Evolutionary conservation across 345 rosid species (phyloP).

Genomic region (Eucalyptus viminalis): DNA sequence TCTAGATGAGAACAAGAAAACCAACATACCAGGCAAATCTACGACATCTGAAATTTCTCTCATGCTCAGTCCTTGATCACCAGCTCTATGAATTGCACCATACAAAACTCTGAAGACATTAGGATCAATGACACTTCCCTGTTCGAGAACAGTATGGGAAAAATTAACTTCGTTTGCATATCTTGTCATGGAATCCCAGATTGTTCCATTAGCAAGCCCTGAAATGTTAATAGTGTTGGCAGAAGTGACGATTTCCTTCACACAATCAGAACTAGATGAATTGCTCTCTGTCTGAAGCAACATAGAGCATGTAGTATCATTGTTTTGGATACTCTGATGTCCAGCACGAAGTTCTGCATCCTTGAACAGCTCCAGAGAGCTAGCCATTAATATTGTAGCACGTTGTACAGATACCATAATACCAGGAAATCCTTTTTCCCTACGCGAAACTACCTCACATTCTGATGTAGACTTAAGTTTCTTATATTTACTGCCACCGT

Average conservation of each 20-base stretch:
- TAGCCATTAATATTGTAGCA: constrained; percentile 20
- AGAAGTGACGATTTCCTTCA: constrained; percentile 23
- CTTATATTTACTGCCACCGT: constrained; percentile 37
- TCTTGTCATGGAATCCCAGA: constrained; percentile 74
- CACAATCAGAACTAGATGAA: constrained; percentile 10
- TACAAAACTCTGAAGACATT: constrained; percentile 40
- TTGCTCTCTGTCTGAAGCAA: constrained; percentile 6
- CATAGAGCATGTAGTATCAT: constrained; percentile 11
- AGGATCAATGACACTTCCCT: constrained; percentile 20
- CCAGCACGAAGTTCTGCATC: constrained; percentile 11
- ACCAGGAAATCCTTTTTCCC: constrained; percentile 96
- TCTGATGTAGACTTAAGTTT: constrained; percentile 48
- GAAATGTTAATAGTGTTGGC: constrained; percentile 18
- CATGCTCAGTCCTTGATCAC: constrained; percentile 84
- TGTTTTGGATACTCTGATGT: constrained; percentile 1
- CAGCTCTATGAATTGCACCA: constrained; percentile 67
- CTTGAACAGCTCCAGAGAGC: constrained; percentile 40
- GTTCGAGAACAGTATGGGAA: constrained; percentile 12
- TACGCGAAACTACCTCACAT: constrained; percentile 68
- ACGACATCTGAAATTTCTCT: constrained; percentile 40
- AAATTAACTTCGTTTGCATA: constrained; percentile 33
- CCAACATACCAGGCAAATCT: constrained; percentile 24
- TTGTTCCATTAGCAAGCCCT: constrained; percentile 22
- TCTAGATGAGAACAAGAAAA: background rate
- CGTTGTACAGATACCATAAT: constrained; percentile 43